Base-by-base conservation (phyloP, 2,329 filamentous ascomycete species). In the Fusarium sp. region DNA sequence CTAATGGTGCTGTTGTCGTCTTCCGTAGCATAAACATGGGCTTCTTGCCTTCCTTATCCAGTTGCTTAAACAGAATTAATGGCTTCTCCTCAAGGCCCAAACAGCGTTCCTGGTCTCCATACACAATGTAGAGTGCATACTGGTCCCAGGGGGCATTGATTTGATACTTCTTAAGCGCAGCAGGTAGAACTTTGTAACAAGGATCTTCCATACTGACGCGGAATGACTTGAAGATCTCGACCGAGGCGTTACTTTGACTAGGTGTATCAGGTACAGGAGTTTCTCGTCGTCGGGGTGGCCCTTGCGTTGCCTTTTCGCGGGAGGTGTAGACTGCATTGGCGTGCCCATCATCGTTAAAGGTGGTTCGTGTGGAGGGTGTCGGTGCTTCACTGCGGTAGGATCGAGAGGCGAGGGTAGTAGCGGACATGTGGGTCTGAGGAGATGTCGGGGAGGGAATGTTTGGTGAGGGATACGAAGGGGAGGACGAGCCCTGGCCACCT, bases 191-290 rank as follows among this genome's bases (percentile, higher is more conserved):
- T 77, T 97, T 97, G 82, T 97, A 92, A 81, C 96, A 99, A 4
- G 96, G 96, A 75, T 99, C 96, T 71, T 99, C 96, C 87, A 98
- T 96, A 76, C 92, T 96, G 65, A 99, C 96, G 38, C 95, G 90
- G 86, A 99, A 99, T 2, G 93, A 97, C 78, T 99, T 99, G 88
- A 98, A 98, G 61, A 99, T 97, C 79, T 99, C 96, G 61, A 97
- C 94, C 2, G 87, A 88, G 14, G 85, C 82, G 61, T 85, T 85
- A 73, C 82, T 83, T 24, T 82, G 79, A 59, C 82, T 84, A 1
- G 87, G 86, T 1, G 87, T 89, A 65, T 90, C 87, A 20, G 86
- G 86, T 3, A 85, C 86, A 1, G 88, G 88, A 2, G 87, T 89
- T 75, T 88, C 87, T 68, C 85, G 83, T 45, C 88, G 81, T 56